Evolutionary conservation across 805 yeast species (phyloP), one percentile per base, ranked within the genome.

Genomic region (Candida methanosorbosa): DNA sequence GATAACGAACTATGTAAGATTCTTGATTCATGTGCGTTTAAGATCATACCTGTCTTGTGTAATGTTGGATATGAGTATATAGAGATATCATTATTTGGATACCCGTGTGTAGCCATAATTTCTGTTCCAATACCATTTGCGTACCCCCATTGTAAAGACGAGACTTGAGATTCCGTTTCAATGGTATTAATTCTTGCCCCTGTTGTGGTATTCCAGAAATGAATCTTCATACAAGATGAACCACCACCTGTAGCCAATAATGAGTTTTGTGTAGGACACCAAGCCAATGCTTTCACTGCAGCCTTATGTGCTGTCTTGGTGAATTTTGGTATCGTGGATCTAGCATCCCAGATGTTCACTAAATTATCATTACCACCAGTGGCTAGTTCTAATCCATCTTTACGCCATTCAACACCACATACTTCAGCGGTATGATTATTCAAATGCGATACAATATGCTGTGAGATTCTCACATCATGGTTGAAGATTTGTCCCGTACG

Each of bases 201-300:
- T 0, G 94, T 84, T 15, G 84, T 74, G 3, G 96, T 76, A 58
- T 92, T 92, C 97, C 97, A 92, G 59, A 92, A 85, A 59, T 90
- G 90, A 39, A 90, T 83, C 31, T 79, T 73, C 52, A 78, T 81
- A 59, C 92, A 97, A 22, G 83, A 72, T 11, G 94, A 81, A 13
- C 98, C 98, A 34, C 98, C 98, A 6, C 97, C 98, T 3, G 96
- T 81, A n/a, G 97, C 97, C 34, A 90, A 66, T 35, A 88, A 59
- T 40, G 82, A 80, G 21, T 63, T 63, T 46, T 85, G 90, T 54
- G 81, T 81, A 2, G 97, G 97, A 52, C 94, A 82, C 96, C 97
- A 90, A 8, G 90, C 78, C 32, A 92, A 57, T 2, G 97, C 97
- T 59, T 92, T 92, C 5, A 90, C 95, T 1, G 97, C 97, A 0